A percentile compares a stretch with the other conserved stretches of the same genome.
These are phyloP conservation scores for Petunia secreta DNA, from an alignment of 257 asterid species.

Conservation along the genomic window DNA sequence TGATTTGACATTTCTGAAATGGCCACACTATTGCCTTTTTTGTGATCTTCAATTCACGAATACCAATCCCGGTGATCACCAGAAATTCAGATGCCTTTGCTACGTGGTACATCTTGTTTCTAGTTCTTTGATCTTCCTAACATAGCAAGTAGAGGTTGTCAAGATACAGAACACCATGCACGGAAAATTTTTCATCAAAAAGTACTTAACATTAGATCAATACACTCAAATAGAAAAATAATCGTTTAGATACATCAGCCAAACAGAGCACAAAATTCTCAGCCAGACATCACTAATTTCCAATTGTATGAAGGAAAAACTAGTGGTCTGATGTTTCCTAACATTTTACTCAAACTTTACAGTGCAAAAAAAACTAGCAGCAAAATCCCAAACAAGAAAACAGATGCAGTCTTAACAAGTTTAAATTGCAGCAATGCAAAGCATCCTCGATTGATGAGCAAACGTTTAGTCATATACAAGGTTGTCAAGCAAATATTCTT, in stretches of 20 bases:
- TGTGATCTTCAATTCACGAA: slow-evolving; percentile 47
- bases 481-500: neutral
- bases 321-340: neutral
- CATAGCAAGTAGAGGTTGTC: slow-evolving; percentile 3
- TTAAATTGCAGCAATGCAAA: neutral
- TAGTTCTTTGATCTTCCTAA: slow-evolving; percentile 14
- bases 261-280: no score
- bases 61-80: slow-evolving; percentile 61
- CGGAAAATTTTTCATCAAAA: neutral
- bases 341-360: neutral
- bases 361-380: neutral
- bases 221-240: no score
- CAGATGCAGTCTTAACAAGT: neutral
- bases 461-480: neutral
- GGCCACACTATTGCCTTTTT: slow-evolving; percentile 65
- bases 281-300: neutral
- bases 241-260: no score
- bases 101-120: slow-evolving; percentile 40
- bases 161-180: neutral
- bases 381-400: neutral
- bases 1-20: slow-evolving; percentile 45
- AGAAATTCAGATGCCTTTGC: slow-evolving; percentile 69
- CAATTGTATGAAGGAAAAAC: neutral
- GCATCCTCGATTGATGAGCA: neutral
- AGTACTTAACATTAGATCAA: no score